phyloP scores from a whole-genome alignment of 139 green algal species.

The Tetradesmus lagerheimii region DNA sequence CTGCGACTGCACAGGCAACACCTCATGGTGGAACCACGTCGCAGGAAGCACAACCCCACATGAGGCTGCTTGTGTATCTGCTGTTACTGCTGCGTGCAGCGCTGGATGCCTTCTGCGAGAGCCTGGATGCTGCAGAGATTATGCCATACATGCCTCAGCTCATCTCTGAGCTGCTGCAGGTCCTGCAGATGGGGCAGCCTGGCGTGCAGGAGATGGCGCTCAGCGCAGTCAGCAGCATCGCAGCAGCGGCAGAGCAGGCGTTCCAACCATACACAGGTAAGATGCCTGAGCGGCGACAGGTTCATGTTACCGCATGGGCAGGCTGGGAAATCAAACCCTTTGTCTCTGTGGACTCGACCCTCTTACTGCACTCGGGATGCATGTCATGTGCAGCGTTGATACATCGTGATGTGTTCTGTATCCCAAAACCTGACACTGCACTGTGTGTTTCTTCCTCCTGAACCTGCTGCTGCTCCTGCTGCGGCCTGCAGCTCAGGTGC shows the following conservation, averaged over 20 bases:
- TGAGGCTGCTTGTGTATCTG: neutral
- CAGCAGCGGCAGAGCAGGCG: constrained; percentile 61
- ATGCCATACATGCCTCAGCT: constrained; percentile 69
- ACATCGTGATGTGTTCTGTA: too few species aligned
- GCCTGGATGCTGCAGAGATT: constrained; percentile 70
- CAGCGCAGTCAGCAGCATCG: constrained; percentile 72
- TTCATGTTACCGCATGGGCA: neutral
- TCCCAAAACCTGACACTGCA: too few species aligned
- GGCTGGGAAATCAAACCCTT: too few species aligned
- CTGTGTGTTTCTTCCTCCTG: too few species aligned
- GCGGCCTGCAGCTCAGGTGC: constrained; percentile 47
- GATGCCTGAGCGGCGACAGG: neutral
- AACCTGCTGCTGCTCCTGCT: neutral
- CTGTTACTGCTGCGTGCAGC: constrained; percentile 50
- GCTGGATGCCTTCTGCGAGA: constrained; percentile 81
- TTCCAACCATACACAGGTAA: constrained; percentile 71
- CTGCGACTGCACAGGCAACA: too few species aligned
- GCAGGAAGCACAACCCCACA: neutral
- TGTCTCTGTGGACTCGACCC: too few species aligned
- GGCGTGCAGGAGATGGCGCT: constrained; percentile 73
- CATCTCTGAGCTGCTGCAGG: constrained; percentile 63
- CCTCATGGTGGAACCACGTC: too few species aligned
- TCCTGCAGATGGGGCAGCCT: constrained; percentile 53
- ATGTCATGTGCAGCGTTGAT: too few species aligned
- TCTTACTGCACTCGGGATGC: too few species aligned